Evolutionary conservation across 495 filamentous ascomycete genomes (phyloP).

Genomic region (Penicillium waksmanii): DNA sequence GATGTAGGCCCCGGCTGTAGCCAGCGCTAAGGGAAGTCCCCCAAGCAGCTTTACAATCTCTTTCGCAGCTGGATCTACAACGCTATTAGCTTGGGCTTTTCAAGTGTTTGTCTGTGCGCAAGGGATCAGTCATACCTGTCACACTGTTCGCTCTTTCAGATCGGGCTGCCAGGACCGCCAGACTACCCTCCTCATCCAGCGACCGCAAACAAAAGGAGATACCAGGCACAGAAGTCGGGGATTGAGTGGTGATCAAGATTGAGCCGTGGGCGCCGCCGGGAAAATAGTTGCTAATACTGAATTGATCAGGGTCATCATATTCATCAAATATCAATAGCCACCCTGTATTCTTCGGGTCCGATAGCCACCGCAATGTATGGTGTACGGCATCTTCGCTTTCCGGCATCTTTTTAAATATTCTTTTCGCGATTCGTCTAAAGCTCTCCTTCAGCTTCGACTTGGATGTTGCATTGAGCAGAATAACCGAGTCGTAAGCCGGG

Average conservation of each 20-base stretch:
- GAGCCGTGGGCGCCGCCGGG: conserved; percentile 10
- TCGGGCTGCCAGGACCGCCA: conserved; percentile 8
- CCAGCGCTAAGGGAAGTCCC: conserved; percentile 17
- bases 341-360: conserved; percentile 5
- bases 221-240: conserved; percentile 7
- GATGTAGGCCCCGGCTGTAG: conserved; percentile 16
- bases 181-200: conserved; percentile 9
- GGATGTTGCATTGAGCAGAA: neutral
- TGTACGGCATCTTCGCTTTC: neutral
- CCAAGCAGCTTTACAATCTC: conserved; percentile 8
- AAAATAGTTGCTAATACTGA: conserved; percentile 11
- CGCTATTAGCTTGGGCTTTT: neutral
- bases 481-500: neutral
- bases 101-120: no score
- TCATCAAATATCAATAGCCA: conserved; percentile 22
- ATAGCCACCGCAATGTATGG: conserved; percentile 13
- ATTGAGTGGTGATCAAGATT: conserved; percentile 13
- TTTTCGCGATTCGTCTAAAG: neutral
- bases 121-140: neutral
- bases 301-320: conserved; percentile 15
- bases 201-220: conserved; percentile 5
- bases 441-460: neutral
- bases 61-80: conserved; percentile 12
- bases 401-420: neutral
- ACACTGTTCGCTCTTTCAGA: neutral